Percentiles rank a stretch among this genome's conserved stretches.
Evolutionary conservation across 495 filamentous ascomycete species (phyloP).

Genomic region (Tuber magnatum): DNA sequence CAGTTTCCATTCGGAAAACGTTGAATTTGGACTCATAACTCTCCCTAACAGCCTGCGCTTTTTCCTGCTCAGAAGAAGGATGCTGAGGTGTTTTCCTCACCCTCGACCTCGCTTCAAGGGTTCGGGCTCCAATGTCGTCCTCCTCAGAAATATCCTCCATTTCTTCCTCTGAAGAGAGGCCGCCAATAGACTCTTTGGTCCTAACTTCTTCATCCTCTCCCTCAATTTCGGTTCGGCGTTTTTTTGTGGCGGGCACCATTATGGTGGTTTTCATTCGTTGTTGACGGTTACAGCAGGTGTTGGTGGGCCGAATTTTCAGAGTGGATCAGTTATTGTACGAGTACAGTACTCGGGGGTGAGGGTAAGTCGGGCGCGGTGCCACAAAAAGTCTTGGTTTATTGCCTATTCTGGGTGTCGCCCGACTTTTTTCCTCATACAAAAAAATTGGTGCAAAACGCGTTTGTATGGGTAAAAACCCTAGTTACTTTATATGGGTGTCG

Average conservation of each 20-base stretch:
- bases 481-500: too few species aligned
- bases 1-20: conserved; percentile 79
- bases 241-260: conserved; percentile 50
- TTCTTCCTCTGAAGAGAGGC: conserved; percentile 5
- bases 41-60: conserved; percentile 31
- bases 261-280: conserved; percentile 40
- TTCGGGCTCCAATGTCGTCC: conserved; percentile 8
- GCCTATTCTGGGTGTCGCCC: too few species aligned
- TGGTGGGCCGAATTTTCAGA: not conserved
- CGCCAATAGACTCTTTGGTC: not conserved
- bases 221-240: conserved; percentile 19
- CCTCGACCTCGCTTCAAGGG: conserved; percentile 10
- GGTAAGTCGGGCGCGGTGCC: too few species aligned
- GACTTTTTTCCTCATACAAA: too few species aligned
- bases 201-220: not conserved
- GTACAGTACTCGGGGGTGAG: too few species aligned
- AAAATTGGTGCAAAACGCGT: too few species aligned
- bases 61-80: conserved; percentile 26
- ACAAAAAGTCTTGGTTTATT: too few species aligned
- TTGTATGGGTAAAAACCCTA: too few species aligned
- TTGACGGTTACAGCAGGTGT: not conserved
- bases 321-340: too few species aligned
- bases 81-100: conserved; percentile 9
- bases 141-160: conserved; percentile 8
- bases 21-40: conserved; percentile 54